Conservation (phyloP, 441 rosid species). For the Adansonia gregorii region DNA sequence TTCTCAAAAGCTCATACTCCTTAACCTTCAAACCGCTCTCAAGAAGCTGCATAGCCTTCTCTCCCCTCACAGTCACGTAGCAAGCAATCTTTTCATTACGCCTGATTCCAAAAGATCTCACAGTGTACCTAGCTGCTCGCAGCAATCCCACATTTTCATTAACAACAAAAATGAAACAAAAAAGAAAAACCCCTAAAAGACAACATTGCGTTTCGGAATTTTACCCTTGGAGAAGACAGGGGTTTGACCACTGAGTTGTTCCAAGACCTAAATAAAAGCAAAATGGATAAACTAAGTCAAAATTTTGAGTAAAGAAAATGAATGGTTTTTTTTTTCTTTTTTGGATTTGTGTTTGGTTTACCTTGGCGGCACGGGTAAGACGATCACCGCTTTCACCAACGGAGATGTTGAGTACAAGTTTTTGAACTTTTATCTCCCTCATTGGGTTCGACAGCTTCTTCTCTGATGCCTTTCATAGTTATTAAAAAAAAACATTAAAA, state of each 20-base stretch:
- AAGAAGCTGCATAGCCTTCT: conserved; percentile 71
- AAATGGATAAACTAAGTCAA: conserved; percentile 12
- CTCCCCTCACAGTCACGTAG: conserved; percentile 78
- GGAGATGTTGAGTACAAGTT: conserved; percentile 85
- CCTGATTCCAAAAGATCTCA: conserved; percentile 90
- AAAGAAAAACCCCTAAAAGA: neutral
- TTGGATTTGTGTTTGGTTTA: conserved; percentile 1
- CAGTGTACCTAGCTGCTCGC: conserved; percentile 82
- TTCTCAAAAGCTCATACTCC: conserved; percentile 85
- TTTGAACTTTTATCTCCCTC: conserved; percentile 93
- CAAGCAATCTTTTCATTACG: conserved; percentile 98
- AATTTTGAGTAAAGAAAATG: neutral
- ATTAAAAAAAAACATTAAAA: neutral
- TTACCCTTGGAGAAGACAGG: conserved; percentile 93
- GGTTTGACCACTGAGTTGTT: conserved; percentile 83
- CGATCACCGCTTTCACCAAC: conserved; percentile 98
- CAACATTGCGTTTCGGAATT: neutral
- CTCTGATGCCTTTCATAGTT: conserved; percentile 70
- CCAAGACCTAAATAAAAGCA: conserved; percentile 46
- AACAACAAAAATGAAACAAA: neutral
- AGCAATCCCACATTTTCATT: neutral
- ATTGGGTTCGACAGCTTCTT: conserved; percentile 89
- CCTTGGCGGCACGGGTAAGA: conserved; percentile 93
- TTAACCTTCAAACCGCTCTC: conserved; percentile 91
- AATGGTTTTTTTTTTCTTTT: neutral